phyloP scores from a whole-genome alignment of 768 basidiomycete species.

The Rubroboletus pulcherrimus region DNA sequence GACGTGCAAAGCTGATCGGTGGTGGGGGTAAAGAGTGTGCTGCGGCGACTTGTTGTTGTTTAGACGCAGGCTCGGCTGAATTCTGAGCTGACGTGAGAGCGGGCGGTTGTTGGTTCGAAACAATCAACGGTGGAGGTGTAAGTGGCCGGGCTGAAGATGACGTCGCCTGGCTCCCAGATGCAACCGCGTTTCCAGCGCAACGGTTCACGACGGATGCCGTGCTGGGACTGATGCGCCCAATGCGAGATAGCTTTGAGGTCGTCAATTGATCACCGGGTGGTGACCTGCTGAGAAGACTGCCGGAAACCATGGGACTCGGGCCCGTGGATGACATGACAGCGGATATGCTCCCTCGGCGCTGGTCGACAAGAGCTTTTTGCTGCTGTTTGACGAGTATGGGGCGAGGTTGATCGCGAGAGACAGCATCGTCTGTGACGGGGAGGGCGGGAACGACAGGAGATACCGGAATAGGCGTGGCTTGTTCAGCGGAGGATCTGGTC shows the following conservation, averaged over 20 bases:
- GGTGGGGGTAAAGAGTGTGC: conserved; percentile 55
- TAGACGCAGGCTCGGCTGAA: conserved; percentile 20
- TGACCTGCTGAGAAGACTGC: conserved; percentile 24
- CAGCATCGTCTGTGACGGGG: conserved; percentile 54
- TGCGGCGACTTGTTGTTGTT: conserved; percentile 18
- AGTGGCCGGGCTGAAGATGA: conserved; percentile 19
- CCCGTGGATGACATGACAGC: conserved; percentile 35
- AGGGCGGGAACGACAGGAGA: conserved; percentile 67
- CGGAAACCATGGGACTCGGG: conserved; percentile 16
- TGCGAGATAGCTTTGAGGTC: conserved; percentile 27
- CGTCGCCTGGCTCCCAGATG: conserved; percentile 26
- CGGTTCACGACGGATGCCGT: conserved; percentile 19
- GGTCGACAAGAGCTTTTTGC: conserved; percentile 68
- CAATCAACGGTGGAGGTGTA: conserved; percentile 25
- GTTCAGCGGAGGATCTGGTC: conserved; percentile 40
- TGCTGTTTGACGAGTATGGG: conserved; percentile 66
- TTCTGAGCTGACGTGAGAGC: conserved; percentile 16
- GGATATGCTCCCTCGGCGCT: conserved; percentile 59
- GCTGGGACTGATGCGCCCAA: conserved; percentile 40
- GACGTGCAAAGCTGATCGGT: conserved; percentile 74
- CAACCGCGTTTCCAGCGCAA: conserved; percentile 24
- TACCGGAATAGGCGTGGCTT: conserved; percentile 51
- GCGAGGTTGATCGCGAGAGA: conserved; percentile 36
- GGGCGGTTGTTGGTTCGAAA: conserved; percentile 22
- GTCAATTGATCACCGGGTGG: conserved; percentile 25